Evolutionary conservation across 1,284 basidiomycete species (phyloP).

Genomic region (Irpex lacteus): DNA sequence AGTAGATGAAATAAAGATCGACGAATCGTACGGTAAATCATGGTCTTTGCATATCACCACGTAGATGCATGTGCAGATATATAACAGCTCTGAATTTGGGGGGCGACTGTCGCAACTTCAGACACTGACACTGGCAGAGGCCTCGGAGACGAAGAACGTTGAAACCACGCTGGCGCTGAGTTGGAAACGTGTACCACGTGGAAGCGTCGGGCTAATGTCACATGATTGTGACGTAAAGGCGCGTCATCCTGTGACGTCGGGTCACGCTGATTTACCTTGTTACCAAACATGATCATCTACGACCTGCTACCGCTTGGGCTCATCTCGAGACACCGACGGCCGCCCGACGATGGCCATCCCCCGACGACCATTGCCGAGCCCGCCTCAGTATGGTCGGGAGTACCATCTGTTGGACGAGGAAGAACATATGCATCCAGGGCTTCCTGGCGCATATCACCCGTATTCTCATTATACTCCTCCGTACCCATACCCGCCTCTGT

Average conservation of each 20-base stretch:
- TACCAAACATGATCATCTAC: conserved; percentile 5
- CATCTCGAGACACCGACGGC: conserved; percentile 11
- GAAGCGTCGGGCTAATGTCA: neutral
- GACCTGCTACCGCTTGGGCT: conserved; percentile 8
- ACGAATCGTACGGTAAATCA: neutral
- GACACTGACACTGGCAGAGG: neutral
- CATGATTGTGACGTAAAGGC: neutral
- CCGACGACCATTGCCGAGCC: conserved; percentile 43
- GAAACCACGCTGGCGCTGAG: neutral
- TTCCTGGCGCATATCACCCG: conserved; percentile 34
- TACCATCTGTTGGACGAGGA: conserved; percentile 3
- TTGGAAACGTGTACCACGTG: neutral
- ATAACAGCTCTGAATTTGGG: too few relatives aligned
- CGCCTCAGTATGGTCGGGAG: conserved; percentile 28
- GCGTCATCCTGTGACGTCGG: conserved; percentile 3
- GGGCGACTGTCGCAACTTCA: too few relatives aligned
- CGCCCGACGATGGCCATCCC: conserved; percentile 18
- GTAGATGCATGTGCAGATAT: neutral
- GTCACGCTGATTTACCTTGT: conserved; percentile 2
- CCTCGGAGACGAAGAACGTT: neutral
- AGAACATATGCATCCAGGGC: conserved; percentile 18
- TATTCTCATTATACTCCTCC: conserved; percentile 34
- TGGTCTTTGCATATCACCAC: neutral
- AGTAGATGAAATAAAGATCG: neutral
- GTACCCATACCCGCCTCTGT: conserved; percentile 13